phyloP scores from a whole-genome alignment of 306 rosid genomes.

The Benincasa hispida region DNA sequence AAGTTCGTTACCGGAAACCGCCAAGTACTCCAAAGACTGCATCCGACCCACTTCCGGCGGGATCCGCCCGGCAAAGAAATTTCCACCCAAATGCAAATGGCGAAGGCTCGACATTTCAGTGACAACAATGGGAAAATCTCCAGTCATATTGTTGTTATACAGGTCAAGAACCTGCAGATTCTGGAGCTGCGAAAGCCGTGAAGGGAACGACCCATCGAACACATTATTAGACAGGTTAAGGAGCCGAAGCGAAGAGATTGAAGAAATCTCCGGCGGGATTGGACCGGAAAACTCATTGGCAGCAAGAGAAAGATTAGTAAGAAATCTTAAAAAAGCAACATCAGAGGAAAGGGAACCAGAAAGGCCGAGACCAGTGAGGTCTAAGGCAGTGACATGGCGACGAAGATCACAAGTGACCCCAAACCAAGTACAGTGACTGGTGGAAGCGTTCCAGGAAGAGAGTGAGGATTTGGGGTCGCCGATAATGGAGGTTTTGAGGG shows the following conservation, averaged over 20 bases:
- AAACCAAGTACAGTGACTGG: conserved; percentile 44
- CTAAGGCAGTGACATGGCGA: conserved; percentile 44
- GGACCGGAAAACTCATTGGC: conserved; percentile 42
- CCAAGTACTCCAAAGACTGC: conserved; percentile 47
- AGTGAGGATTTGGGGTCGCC: conserved; percentile 39
- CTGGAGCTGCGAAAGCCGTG: conserved; percentile 32
- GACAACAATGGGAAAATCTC: conserved; percentile 48
- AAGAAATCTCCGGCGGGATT: conserved; percentile 45
- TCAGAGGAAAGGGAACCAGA: conserved; percentile 44
- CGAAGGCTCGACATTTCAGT: conserved; percentile 39
- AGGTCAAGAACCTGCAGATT: conserved; percentile 56
- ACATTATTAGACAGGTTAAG: conserved; percentile 79
- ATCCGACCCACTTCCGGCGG: conserved; percentile 53
- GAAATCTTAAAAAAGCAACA: conserved; percentile 40
- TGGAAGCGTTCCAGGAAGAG: conserved; percentile 50
- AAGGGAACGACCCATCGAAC: conserved; percentile 60
- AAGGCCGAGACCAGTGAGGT: conserved; percentile 45
- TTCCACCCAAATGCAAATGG: conserved; percentile 83
- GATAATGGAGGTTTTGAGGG: conserved; percentile 36
- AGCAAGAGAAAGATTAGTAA: conserved; percentile 48
- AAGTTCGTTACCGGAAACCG: conserved; percentile 80
- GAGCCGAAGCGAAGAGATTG: conserved; percentile 27
- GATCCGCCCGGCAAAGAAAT: conserved; percentile 65
- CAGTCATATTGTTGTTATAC: conserved; percentile 77
- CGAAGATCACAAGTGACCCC: conserved; percentile 62